phyloP scores from a whole-genome alignment of 306 rosid genomes.

The Pterocarpus macrocarpus region DNA sequence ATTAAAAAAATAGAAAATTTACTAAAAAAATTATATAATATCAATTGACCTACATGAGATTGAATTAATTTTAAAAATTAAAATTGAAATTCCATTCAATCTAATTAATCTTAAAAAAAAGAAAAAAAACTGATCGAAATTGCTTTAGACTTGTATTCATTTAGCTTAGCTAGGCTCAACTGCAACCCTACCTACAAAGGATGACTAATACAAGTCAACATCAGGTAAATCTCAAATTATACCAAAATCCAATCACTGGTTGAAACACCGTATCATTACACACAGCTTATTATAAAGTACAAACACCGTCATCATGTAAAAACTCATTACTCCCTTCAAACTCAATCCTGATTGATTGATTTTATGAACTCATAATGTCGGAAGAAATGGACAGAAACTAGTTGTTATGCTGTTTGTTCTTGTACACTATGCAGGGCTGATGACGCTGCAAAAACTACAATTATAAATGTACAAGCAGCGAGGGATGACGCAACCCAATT shows the following conservation, averaged over 20 bases:
- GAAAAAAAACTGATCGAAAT: neutral
- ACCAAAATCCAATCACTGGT: neutral
- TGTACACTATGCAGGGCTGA: slow-evolving; percentile 41
- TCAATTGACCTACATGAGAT: no score
- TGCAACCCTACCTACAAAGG: neutral
- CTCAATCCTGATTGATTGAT: slow-evolving; percentile 37
- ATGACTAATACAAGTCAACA: neutral
- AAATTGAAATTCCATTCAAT: no score
- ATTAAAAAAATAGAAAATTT: no score
- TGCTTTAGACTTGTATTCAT: neutral
- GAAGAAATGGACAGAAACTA: slow-evolving; percentile 36
- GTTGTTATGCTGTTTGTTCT: slow-evolving; percentile 32
- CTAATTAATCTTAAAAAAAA: no score
- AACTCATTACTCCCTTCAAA: neutral
- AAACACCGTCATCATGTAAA: neutral
- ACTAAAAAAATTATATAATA: no score
- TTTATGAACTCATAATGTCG: slow-evolving; percentile 23
- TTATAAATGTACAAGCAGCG: slow-evolving; percentile 47
- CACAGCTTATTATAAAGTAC: neutral
- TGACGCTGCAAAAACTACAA: slow-evolving; percentile 47
- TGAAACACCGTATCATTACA: neutral
- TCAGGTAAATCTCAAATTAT: neutral
- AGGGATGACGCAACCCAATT: slow-evolving; percentile 44
- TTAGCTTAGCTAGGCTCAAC: neutral
- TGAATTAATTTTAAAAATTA: no score